Base-by-base conservation (phyloP, 2,329 filamentous ascomycete genomes). In the Parascedosporium putredinis region DNA sequence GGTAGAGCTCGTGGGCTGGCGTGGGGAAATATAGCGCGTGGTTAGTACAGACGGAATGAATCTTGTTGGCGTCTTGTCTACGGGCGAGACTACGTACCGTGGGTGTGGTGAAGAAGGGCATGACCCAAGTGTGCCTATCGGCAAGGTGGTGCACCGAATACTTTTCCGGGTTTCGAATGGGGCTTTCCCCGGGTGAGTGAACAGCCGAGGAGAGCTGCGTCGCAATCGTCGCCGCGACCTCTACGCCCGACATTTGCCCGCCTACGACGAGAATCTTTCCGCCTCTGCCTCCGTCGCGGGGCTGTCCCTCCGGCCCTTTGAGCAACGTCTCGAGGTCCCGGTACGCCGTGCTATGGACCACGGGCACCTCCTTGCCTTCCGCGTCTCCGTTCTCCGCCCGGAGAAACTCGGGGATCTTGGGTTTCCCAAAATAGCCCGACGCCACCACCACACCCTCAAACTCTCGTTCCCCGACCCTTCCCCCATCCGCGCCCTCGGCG, bases 201-300 rank as follows among this genome's bases (percentile, higher is more conserved):
- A 65, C 63, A 2, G 75, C 74, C 5, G 80, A 80, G 0, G 86
- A 90, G 1, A 91, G 63, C 54, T 89, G 80, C 4, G 79, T 72
- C 9, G 85, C 86, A 46, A 90, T 77, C 2, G 82, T 81, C 8
- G 79, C 82, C 0, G 86, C 83, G 45, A 84, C 83, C 67, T 94
- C 88, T 4, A 86, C 78, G 1, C 86, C 87, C 2, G 86, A 91
- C 75, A 93, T 89, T 57, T 89, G 86, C 0, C 86, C 87, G 1
- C 88, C 88, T 1, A 89, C 78, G 0, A 94, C 71, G 1, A 88
- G 70, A 14, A 93, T 79, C 58, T 82, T 86, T 16, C 78, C 76
- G 1, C 71, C 70, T 0, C 59, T 57, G 4, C 54, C 50, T 2
- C n/a, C n/a, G n/a, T n/a, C n/a, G n/a, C n/a, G n/a, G n/a, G n/a